Base-by-base conservation (phyloP, 768 basidiomycete genomes). In the Auriculariales sp. region DNA sequence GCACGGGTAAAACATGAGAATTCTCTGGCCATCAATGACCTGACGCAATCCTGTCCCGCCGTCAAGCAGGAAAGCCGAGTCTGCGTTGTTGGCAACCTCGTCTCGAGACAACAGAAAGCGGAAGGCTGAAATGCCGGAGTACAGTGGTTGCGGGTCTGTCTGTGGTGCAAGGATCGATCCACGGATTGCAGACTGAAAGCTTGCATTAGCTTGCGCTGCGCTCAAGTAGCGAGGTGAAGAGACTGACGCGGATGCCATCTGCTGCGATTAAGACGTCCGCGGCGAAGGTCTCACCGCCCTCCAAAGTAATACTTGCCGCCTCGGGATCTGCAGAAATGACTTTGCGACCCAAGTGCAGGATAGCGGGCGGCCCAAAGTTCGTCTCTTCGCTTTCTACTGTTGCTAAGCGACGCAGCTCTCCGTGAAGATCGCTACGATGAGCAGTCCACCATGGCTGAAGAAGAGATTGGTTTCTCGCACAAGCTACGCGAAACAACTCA, bases 261-360 rank as follows among this genome's bases (percentile, higher is more conserved):
- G 50, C 50, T 7, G 39, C 50, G 15, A 51, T 51, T 44, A 51
- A 28, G 14, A 51, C 34, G 2, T 51, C 50, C 19, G 28, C 50
- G 12, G 44, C 22, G 11, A 28, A 28, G 17, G 45, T 51, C 32
- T 46, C 45, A 15, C 50, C 50, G 17, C 28, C 47, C 30, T 51
- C 50, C 45, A 51, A 35, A 14, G 50, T 51, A 24, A 51, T 45
- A 0, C 31, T 50, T 19, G 49, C 36, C 2, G 29, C 34, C 28
- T 50, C 49, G 19, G 36, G 36, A 39, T 31, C 42, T 15, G 36
- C 36, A 12, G 12, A 3, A 27, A 42, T 30, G 22, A 50, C 49
- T 29, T 42, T 50, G 2, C 36, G 19, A 15, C 36, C 49, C 24
- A 47, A 25, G 22, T 44, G 39, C 6, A 44, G 39, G 6, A 44